These are phyloP conservation scores for Paramecium caudatum DNA, from an alignment of 73 alveolate species.

Conservation along the genomic window DNA sequence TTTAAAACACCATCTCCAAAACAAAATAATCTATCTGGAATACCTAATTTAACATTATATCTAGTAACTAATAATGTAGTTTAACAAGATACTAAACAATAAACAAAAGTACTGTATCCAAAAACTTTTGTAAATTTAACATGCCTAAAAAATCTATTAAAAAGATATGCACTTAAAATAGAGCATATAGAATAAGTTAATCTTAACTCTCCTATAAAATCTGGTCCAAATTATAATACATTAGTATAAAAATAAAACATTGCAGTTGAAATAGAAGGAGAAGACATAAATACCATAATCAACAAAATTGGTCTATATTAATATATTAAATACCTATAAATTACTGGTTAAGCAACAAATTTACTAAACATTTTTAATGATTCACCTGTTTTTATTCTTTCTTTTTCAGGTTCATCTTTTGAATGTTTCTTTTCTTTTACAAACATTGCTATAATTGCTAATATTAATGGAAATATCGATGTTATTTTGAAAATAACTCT, in stretches of 20 bases:
- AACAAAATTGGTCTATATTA: slow-evolving; percentile 64
- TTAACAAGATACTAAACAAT: slow-evolving; percentile 60
- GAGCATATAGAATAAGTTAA: slow-evolving; percentile 60
- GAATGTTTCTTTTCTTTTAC: slow-evolving; percentile 53
- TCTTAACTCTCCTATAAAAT: slow-evolving; percentile 70
- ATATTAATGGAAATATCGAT: slow-evolving; percentile 48
- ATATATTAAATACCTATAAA: slow-evolving; percentile 31
- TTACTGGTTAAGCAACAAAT: slow-evolving; percentile 59
- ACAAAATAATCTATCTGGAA: slow-evolving; percentile 76
- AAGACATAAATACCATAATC: slow-evolving; percentile 63
- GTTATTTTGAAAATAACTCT: slow-evolving; percentile 48
- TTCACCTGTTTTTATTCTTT: slow-evolving; percentile 7
- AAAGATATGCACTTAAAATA: slow-evolving; percentile 52
- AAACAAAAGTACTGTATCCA: slow-evolving; percentile 65
- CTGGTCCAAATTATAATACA: slow-evolving; percentile 71
- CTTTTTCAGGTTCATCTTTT: slow-evolving; percentile 31
- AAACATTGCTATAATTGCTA: slow-evolving; percentile 49
- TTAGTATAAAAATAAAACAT: slow-evolving; percentile 72
- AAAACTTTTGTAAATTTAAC: slow-evolving; percentile 65
- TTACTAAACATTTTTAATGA: slow-evolving; percentile 28
- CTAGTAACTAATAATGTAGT: slow-evolving; percentile 66
- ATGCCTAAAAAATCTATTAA: slow-evolving; percentile 60
- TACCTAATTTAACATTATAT: slow-evolving; percentile 73
- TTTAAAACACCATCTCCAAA: slow-evolving; percentile 71
- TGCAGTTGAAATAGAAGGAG: slow-evolving; percentile 67